Base-by-base conservation (phyloP, 441 rosid species). In the Corymbia calophylla region DNA sequence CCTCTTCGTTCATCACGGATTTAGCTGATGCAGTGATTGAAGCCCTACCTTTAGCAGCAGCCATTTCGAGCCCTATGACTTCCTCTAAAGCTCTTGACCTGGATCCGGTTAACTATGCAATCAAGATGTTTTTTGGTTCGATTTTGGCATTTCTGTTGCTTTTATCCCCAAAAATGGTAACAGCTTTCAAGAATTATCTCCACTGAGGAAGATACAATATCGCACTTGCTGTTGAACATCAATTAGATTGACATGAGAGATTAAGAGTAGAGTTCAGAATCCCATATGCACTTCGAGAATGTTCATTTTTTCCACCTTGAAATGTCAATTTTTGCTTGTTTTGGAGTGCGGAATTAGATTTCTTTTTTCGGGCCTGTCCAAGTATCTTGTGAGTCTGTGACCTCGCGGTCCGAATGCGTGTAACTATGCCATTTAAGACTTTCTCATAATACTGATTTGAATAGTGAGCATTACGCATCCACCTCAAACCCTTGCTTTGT, bases 11-110 rank as follows among this genome's bases (percentile, higher is more conserved):
- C 95, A 96, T 98, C 89, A 91, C 93, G 8, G 99, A 98, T 93
- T 92, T 98, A 88, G 99, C 99, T 44, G 99, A 97, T 92, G 99
- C 97, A n/a, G 97, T 97, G 51, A 90, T 96, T 70, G 99, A 98
- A 93, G 98, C 98, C 18, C 92, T 98, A 88, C 99, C 99, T 88
- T 93, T 96, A 29, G 97, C 99, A 1, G 88, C 91, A 88, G 94
- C 96, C 90, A 88, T 95, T 86, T 91, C 93, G 27, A 90, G 90
- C 54, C 88, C 96, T 55, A 90, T 27, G 7, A 90, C 47, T 58
- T 49, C 87, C 25, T 81, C 94, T 9, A 93, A 95, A 70, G 96
- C 93, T 87, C 90, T 89, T 23, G 95, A 95, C 81, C 87, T 87
- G 12, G 96, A 98, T 84, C 95, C 94, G 1, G 55, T 96, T 81